phyloP scores from a whole-genome alignment of 495 filamentous ascomycete species.

The Clohesyomyces aquaticus region DNA sequence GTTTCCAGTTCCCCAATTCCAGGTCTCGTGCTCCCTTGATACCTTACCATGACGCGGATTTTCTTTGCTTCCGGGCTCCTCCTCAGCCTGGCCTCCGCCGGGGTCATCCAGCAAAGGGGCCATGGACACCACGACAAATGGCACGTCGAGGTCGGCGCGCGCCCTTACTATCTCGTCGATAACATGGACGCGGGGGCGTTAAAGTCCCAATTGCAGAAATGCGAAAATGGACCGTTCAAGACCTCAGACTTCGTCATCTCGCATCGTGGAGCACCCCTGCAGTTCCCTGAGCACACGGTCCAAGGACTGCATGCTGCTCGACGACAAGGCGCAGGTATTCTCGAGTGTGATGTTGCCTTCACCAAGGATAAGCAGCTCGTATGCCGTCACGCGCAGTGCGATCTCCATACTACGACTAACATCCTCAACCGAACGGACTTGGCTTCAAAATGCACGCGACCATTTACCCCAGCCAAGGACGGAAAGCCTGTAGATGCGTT shows the following conservation, averaged over 20 bases:
- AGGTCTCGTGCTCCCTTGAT: neutral
- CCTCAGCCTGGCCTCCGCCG: constrained; percentile 21
- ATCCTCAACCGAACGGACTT: constrained; percentile 61
- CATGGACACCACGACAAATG: constrained; percentile 25
- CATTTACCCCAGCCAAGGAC: constrained; percentile 55
- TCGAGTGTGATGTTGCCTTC: constrained; percentile 68
- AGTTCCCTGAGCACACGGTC: constrained; percentile 64
- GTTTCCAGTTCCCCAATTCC: constrained; percentile 16
- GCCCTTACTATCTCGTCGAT: constrained; percentile 63
- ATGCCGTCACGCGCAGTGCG: constrained; percentile 66
- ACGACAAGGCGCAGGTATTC: constrained; percentile 65
- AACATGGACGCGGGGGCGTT: constrained; percentile 62
- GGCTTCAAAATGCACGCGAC: constrained; percentile 62
- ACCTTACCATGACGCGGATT: constrained; percentile 11
- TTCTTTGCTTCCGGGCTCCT: constrained; percentile 17
- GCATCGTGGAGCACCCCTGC: constrained; percentile 62
- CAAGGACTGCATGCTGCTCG: constrained; percentile 58
- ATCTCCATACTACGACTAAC: constrained; percentile 67
- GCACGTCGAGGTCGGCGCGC: constrained; percentile 56
- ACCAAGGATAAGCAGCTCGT: constrained; percentile 63
- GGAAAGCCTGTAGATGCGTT: constrained; percentile 53
- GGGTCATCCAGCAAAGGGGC: neutral
- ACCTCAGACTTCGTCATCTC: constrained; percentile 57
- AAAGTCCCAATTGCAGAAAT: constrained; percentile 59
- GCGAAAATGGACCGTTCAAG: constrained; percentile 53